phyloP scores from a whole-genome alignment of 176 grass and related monocot genomes.

The Hordeum marinum region DNA sequence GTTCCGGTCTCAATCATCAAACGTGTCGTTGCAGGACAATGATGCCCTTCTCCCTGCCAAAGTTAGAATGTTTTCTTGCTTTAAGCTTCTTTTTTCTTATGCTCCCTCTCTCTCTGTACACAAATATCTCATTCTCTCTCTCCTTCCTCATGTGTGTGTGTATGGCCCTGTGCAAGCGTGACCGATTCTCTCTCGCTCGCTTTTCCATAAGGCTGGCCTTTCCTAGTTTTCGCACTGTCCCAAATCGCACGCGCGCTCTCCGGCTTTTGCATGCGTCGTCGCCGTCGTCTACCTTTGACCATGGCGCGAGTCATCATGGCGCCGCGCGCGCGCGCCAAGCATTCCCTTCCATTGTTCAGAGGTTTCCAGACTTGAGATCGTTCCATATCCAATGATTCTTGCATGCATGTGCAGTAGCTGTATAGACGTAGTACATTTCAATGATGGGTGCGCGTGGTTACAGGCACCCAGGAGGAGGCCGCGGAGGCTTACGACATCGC shows the following conservation, averaged over 20 bases:
- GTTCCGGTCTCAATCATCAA: slow-evolving; percentile 49
- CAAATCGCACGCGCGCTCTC: slow-evolving; percentile 28
- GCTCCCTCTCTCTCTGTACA: not conserved
- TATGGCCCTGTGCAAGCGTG: slow-evolving; percentile 14
- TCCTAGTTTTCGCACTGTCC: slow-evolving; percentile 45
- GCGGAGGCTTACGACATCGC: slow-evolving; percentile 98
- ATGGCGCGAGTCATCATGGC: not conserved
- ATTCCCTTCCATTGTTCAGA: slow-evolving; percentile 16
- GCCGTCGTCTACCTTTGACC: slow-evolving; percentile 26
- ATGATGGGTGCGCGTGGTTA: not conserved
- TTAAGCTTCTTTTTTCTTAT: slow-evolving; percentile 19
- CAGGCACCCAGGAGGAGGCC: slow-evolving; percentile 98
- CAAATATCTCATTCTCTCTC: slow-evolving; percentile 17
- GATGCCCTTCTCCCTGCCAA: slow-evolving; percentile 32
- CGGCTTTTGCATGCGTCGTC: not conserved
- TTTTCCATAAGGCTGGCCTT: slow-evolving; percentile 79
- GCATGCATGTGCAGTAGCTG: not conserved
- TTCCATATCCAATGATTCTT: not conserved
- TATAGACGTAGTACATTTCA: not conserved
- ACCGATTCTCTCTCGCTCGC: slow-evolving; percentile 20
- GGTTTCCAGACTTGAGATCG: not conserved
- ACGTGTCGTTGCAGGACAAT: slow-evolving; percentile 28
- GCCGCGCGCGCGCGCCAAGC: not conserved
- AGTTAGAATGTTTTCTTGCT: slow-evolving; percentile 47
- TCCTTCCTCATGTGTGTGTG: not conserved